These are phyloP conservation scores for Backusella circina DNA, from an alignment of 192 early-diverging fungal genomes.

Conservation along the genomic window DNA sequence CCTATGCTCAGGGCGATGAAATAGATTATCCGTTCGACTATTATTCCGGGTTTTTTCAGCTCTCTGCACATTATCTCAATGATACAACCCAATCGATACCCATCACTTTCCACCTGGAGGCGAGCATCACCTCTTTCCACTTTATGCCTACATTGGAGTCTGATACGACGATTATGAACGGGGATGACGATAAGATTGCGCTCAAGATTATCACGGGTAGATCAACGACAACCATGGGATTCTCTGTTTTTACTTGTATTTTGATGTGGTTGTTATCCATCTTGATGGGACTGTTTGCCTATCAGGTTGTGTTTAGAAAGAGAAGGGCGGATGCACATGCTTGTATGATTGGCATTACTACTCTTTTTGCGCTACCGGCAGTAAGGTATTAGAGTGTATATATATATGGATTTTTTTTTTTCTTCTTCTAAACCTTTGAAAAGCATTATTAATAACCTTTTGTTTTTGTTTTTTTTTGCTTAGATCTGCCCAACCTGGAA, in stretches of 20 bases:
- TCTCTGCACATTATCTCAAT: conserved; percentile 34
- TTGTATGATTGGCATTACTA: conserved; percentile 40
- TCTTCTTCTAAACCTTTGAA: neutral
- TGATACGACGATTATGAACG: neutral
- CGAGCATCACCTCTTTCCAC: conserved; percentile 39
- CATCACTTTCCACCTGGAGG: conserved; percentile 37
- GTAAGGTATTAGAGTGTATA: conserved; percentile 7
- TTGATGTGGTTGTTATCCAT: conserved; percentile 47
- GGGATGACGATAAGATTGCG: conserved; percentile 32
- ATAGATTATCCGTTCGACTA: conserved; percentile 49
- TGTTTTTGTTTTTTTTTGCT: neutral
- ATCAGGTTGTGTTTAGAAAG: conserved; percentile 38
- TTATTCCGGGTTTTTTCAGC: conserved; percentile 45
- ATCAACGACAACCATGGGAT: conserved; percentile 45
- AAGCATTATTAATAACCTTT: neutral
- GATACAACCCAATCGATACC: conserved; percentile 39
- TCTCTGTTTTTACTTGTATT: conserved; percentile 44
- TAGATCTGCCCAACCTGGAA: conserved; percentile 41
- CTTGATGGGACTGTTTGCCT: conserved; percentile 41
- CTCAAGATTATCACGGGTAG: conserved; percentile 39
- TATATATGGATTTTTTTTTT: no score
- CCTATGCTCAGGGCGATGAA: conserved; percentile 19
- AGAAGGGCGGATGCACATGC: conserved; percentile 40
- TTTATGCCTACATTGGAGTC: conserved; percentile 33
- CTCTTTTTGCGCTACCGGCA: conserved; percentile 39